phyloP scores from a whole-genome alignment of 169 alveolate genomes.

The Eimeria praecox region DNA sequence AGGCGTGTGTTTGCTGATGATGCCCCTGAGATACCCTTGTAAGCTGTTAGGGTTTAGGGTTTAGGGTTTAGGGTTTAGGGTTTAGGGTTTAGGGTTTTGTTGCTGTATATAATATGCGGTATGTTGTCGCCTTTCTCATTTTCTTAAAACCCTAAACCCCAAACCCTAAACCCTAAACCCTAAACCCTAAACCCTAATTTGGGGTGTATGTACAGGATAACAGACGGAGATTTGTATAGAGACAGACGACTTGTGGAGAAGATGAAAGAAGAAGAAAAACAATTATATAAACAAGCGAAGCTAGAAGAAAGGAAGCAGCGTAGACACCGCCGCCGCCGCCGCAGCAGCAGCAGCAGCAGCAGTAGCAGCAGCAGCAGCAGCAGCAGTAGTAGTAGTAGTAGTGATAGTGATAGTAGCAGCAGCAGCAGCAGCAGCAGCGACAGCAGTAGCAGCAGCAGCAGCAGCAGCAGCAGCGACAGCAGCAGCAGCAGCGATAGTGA shows the following conservation, averaged over 20 bases:
- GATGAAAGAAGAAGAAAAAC: not conserved
- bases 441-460: slow-evolving; percentile 29
- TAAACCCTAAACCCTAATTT: slow-evolving; percentile 29
- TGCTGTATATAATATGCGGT: too few species aligned
- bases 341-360: slow-evolving; percentile 59
- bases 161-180: slow-evolving; percentile 3
- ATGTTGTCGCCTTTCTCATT: too few species aligned
- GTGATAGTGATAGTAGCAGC: not conserved
- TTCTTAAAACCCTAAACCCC: not conserved
- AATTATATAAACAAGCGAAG: not conserved
- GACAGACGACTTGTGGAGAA: slow-evolving; percentile 60
- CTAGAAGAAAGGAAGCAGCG: not conserved
- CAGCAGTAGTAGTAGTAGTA: slow-evolving; percentile 6
- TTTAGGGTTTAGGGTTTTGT: not conserved
- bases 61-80: slow-evolving; percentile 3
- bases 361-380: slow-evolving; percentile 23
- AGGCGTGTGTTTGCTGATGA: slow-evolving; percentile 20
- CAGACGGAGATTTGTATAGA: slow-evolving; percentile 70
- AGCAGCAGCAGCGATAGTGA: not conserved
- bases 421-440: slow-evolving; percentile 28
- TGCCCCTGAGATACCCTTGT: slow-evolving; percentile 39
- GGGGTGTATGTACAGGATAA: slow-evolving; percentile 35
- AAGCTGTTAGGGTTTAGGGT: slow-evolving; percentile 29
- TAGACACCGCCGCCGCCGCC: not conserved
- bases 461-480: slow-evolving; percentile 30